phyloP scores from a whole-genome alignment of 768 basidiomycete genomes.

The Naganishia vaughanmartiniae region DNA sequence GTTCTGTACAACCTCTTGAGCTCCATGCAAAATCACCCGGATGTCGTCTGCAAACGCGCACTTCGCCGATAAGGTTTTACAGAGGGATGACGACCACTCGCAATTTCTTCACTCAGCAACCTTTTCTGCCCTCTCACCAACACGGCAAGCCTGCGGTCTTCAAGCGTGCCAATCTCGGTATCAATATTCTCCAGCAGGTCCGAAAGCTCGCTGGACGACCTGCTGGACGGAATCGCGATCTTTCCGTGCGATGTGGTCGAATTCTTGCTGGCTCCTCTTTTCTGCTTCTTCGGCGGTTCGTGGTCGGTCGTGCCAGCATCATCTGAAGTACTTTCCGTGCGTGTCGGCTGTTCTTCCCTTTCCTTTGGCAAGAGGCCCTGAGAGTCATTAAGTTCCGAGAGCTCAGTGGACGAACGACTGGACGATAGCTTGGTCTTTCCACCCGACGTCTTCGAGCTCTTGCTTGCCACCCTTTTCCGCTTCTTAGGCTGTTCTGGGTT shows the following conservation, averaged over 20 bases:
- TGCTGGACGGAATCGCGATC: background rate
- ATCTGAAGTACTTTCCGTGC: background rate
- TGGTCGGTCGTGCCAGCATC: background rate
- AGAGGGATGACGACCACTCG: background rate
- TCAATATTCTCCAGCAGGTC: background rate
- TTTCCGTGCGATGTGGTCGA: background rate
- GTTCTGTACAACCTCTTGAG: background rate
- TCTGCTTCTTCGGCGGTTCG: background rate
- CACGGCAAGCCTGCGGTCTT: background rate
- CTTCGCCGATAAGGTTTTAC: background rate
- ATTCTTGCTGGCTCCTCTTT: background rate
- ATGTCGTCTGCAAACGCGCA: background rate
- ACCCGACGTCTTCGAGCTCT: background rate
- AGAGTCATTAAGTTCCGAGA: background rate
- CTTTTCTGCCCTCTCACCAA: background rate
- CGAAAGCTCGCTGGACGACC: background rate
- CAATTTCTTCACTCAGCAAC: background rate
- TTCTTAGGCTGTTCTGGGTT: background rate
- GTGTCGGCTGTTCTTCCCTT: background rate
- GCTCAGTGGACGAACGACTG: background rate
- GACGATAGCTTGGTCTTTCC: background rate
- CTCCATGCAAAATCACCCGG: background rate
- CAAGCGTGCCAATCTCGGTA: background rate
- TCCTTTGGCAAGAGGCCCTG: background rate
- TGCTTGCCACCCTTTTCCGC: background rate